Evolutionary conservation across 495 filamentous ascomycete genomes (phyloP), one percentile per base, ranked within the genome.

Genomic region (Massariosphaeria phaeospora): DNA sequence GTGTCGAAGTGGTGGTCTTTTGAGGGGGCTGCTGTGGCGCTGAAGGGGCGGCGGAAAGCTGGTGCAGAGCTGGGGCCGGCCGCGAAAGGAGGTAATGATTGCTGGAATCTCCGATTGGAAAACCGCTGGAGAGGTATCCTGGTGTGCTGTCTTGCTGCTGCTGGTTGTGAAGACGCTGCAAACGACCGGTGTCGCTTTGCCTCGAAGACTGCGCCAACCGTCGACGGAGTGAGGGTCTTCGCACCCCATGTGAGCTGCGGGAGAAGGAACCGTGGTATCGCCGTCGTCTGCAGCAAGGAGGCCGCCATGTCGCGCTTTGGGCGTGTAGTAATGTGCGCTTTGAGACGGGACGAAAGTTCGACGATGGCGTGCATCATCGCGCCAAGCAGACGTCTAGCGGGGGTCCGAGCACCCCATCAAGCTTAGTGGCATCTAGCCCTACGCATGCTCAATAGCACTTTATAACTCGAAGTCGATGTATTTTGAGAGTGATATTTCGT

Each of bases 1-100:
- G 93, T 99, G 72, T 99, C 93, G 60, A 99, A 99, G 69, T 99
- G 93, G 70, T 99, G 93, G 66, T 96, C 91, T 29, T 84, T 78
- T 6, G 67, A 65, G 47, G 70, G 79, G 5, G 69, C 59, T 0
- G 80, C 70, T 0, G 86, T 84, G 9, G 82, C 78, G 67, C 87
- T 86, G 70, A 98, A 96, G 18, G 7, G 24, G 5, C 57, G 55
- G 3, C 27, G 50, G 18, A 48, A 15, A 21, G 12, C 20, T 1
- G 21, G 20, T 17, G 25, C 18, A n/a, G 35, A 10, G 25, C 27
- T 38, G 21, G 21, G 12, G 27, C 46, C 31, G n/a, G 18, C 9
- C 7, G 2, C 3, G 24, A 25, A 40, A 9, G 17, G 20, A 20
- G n/a, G 10, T 42, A 1, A 17, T 21, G 17, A 36, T 12, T 24